Evolutionary conservation across 129 eudicot species (phyloP).

Genomic region (Helianthus tuberosus): DNA sequence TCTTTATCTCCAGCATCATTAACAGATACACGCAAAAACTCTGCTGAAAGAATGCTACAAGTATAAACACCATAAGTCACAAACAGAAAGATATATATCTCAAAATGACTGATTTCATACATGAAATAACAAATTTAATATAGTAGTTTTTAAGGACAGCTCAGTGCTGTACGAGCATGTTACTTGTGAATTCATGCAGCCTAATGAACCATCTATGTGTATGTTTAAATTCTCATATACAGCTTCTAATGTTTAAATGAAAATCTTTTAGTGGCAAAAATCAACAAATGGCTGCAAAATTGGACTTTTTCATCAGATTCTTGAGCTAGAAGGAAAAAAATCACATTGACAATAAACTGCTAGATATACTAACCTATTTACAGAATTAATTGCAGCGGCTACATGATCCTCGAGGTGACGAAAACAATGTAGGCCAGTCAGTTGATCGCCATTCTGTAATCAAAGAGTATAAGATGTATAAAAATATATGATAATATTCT

Average conservation of each 20-base stretch:
- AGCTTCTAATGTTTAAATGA: not conserved
- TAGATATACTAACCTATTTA: slow-evolving; percentile 78
- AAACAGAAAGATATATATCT: slow-evolving; percentile 22
- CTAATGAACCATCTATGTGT: not conserved
- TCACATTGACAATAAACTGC: not conserved
- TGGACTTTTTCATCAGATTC: not conserved
- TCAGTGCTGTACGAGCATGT: not conserved
- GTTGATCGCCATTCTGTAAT: slow-evolving; percentile 77
- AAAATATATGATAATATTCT: not conserved
- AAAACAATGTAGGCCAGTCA: slow-evolving; percentile 95
- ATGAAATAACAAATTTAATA: not conserved
- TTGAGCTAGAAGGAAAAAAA: slow-evolving; percentile 7
- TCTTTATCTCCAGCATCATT: slow-evolving; percentile 68
- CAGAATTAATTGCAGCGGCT: slow-evolving; percentile 72
- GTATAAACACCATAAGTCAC: slow-evolving; percentile 65
- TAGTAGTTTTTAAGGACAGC: not conserved
- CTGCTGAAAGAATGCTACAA: slow-evolving; percentile 99
- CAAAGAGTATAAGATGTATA: slow-evolving; percentile 3
- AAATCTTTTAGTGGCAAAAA: not conserved
- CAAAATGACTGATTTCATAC: slow-evolving; percentile 6
- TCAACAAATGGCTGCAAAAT: slow-evolving; percentile 1
- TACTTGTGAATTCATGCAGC: not conserved
- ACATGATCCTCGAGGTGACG: slow-evolving; percentile 96
- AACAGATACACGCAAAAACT: slow-evolving; percentile 84
- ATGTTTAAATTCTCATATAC: not conserved